These are phyloP conservation scores for Aspergillus melleus DNA, from an alignment of 2,329 filamentous ascomycete species.

Conservation along the genomic window DNA sequence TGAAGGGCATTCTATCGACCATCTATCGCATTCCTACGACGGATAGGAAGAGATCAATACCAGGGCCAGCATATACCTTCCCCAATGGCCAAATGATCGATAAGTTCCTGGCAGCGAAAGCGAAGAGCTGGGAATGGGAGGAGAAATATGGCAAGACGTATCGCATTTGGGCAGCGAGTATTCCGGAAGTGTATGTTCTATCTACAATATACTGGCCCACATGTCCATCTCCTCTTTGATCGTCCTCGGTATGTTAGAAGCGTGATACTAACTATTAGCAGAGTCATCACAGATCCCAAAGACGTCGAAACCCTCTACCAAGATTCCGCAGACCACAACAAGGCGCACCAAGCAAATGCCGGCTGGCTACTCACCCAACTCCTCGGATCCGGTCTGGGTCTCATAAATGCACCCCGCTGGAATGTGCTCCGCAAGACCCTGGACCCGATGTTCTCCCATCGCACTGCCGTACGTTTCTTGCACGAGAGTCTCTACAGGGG, in stretches of 20 bases:
- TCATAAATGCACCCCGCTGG: background rate
- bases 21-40: background rate
- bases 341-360: background rate
- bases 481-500: background rate
- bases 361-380: background rate
- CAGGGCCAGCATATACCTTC: background rate
- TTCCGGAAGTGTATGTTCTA: conserved; percentile 1
- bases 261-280: background rate
- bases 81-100: background rate
- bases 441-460: background rate
- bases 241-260: background rate
- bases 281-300: background rate
- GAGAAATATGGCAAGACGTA: conserved; percentile 2
- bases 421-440: background rate
- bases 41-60: background rate
- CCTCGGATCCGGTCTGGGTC: background rate
- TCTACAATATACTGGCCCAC: too few species aligned
- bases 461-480: background rate
- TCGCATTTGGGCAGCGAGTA: conserved; percentile 4
- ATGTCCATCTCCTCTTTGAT: background rate
- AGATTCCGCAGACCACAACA: background rate
- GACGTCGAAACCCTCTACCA: background rate
- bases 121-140: conserved; percentile 3
- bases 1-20: background rate
- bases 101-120: background rate